Base-by-base conservation (phyloP, 352 stramenopile genomes). In the Bremia lactucae region DNA sequence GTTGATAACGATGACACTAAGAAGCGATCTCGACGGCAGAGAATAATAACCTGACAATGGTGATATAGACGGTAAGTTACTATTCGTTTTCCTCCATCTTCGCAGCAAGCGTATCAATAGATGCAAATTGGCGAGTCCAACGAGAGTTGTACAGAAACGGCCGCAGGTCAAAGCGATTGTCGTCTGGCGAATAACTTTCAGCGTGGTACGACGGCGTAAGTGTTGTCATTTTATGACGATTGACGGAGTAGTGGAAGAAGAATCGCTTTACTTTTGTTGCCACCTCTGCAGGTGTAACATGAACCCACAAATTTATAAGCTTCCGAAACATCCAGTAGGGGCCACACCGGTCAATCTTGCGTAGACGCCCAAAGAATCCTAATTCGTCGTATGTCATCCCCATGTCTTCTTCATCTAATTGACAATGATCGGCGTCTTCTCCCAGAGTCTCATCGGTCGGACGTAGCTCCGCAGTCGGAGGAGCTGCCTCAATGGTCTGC, bases 151-250 rank as follows among this genome's bases (percentile, higher is more conserved):
- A 98, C 16, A 99, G 70, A 71, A 99, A 98, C 42, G 87, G 96
- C 13, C 96, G 83, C 49, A 98, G 52, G 66, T 99, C 96, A 64
- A 98, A 98, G 28, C 90, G 89, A 76, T 99, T 99, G 75, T 99
- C 96, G 65, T 99, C 96, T 5, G 95, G 95, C 23, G 87, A 97
- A 68, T 99, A 99, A 61, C 89, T 95, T 65, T 99, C 96, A 14
- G 94, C 95, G 63, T 99, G 96, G 75, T 98, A 98, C 23, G 92
- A 92, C 26, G 95, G 96, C 36, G 96, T 99, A 33, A 99, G 76
- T 15, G 94, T 98, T 42, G 93, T 98, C 89, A 98, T 98, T 67
- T 99, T 99, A 80, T 99, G 96, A 18, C 96, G 86, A 71, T 99
- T 98, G 48, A 98, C 68, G 18, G 83, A 80, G 67, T 98, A 98